Base-by-base conservation (phyloP, 306 rosid genomes). In the Vigna nakashimae region DNA sequence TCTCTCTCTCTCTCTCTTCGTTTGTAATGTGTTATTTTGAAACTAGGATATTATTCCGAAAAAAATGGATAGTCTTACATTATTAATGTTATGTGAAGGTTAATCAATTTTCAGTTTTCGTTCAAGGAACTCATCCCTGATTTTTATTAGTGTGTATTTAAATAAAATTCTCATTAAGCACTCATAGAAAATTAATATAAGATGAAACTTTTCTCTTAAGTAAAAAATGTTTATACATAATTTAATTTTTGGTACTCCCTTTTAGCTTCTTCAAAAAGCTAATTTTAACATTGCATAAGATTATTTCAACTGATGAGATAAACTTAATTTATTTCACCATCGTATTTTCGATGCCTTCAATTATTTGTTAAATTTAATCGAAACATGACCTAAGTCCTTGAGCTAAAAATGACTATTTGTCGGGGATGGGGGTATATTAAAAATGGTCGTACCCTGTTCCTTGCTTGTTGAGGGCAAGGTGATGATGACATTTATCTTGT, bases 1-100 rank as follows among this genome's bases (percentile, higher is more conserved):
- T 49, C 9, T 36, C 42, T 36, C 42, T 36, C 42, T 36, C 42
- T 36, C 42, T 36, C 42, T 36, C 42, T 20, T 52, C 5, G 45
- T 59, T 15, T 59, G n/a, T 70, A 42, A 26, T 45, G 62, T 36
- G 34, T 53, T 75, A 46, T 52, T 81, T 63, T 75, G 17, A 69
- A 50, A 49, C 52, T 26, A 40, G 59, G 51, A 43, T 57, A 50
- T 75, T 50, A 9, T 16, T n/a, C 3, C 3, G 9, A 15, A 14
- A 55, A 36, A 36, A 9, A 30, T 30, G 45, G 70, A 2, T 5
- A 28, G 32, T 52, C 9, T 72, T 64, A 17, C 9, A 32, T 73
- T 28, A 55, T 52, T 45, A 71, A 58, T 26, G 3, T 48, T 10
- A 13, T 28, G 11, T 15, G 20, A 48, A 58, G 38, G 30, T 52